Evolutionary conservation across 1,284 basidiomycete species (phyloP).

Genomic region (Sanghuangporus weigelae): DNA sequence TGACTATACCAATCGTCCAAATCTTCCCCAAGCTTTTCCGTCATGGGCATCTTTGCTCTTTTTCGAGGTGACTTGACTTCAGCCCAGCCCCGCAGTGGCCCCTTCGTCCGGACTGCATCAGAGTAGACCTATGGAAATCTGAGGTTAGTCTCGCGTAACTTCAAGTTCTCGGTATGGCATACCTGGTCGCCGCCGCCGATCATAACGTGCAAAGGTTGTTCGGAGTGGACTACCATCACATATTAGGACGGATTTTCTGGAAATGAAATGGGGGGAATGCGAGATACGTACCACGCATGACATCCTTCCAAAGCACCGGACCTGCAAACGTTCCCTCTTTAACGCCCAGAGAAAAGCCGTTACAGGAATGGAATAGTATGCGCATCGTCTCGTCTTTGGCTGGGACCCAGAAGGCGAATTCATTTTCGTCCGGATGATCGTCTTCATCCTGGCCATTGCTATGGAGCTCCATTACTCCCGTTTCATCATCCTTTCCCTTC

Average conservation of each 20-base stretch:
- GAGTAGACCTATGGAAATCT: slow-evolving; percentile 21
- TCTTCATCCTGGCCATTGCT: neutral
- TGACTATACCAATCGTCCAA: slow-evolving; percentile 20
- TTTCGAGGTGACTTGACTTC: slow-evolving; percentile 5
- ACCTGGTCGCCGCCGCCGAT: slow-evolving; percentile 34
- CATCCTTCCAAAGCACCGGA: slow-evolving; percentile 22
- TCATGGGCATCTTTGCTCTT: slow-evolving; percentile 17
- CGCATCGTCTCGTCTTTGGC: slow-evolving; percentile 22
- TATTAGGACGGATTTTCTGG: neutral
- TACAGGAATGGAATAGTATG: slow-evolving; percentile 23
- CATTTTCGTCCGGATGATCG: neutral
- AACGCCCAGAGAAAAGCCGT: slow-evolving; percentile 21
- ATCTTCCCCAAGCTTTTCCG: slow-evolving; percentile 7
- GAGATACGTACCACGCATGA: slow-evolving; percentile 18
- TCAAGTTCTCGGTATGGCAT: neutral
- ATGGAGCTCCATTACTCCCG: neutral
- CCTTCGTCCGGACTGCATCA: slow-evolving; percentile 18
- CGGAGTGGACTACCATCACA: slow-evolving; percentile 15
- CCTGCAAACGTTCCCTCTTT: slow-evolving; percentile 17
- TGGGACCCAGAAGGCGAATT: slow-evolving; percentile 19
- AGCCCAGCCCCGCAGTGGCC: slow-evolving; percentile 20
- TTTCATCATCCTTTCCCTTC: neutral
- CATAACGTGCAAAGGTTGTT: slow-evolving; percentile 41
- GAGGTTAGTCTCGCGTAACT: neutral
- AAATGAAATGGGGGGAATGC: neutral